Evolutionary conservation across 2,329 filamentous ascomycete genomes (phyloP).

Genomic region (Onygenales sp.): DNA sequence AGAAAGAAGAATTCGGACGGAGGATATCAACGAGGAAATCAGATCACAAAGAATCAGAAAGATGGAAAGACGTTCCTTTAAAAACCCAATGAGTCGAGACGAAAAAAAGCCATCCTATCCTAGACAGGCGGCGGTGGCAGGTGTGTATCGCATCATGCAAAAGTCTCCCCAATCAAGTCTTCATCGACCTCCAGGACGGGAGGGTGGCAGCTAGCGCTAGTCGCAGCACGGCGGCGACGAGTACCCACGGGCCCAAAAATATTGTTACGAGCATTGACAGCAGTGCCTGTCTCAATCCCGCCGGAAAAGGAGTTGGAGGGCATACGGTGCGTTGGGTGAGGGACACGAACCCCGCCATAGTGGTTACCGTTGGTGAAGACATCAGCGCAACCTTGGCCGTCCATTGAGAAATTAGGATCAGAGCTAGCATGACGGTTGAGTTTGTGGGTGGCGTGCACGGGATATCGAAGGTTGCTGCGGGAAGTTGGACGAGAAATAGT

Average conservation of each 20-base stretch:
- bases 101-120: neutral
- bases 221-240: slow-evolving; percentile 1
- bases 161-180: neutral
- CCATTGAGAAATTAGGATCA: neutral
- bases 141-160: neutral
- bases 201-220: neutral
- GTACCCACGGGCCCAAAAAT: neutral
- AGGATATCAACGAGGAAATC: neutral
- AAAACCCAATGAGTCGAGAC: neutral
- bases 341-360: neutral
- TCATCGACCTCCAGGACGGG: slow-evolving; percentile 1
- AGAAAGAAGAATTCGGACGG: neutral
- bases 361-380: neutral
- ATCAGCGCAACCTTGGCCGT: neutral
- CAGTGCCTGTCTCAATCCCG: neutral
- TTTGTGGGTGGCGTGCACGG: neutral
- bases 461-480: neutral
- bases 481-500: neutral
- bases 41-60: neutral
- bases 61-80: neutral
- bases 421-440: neutral
- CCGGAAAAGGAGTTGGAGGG: neutral
- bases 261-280: neutral
- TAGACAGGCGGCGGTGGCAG: neutral
- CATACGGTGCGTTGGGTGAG: neutral